Percentiles rank a stretch among this genome's conserved stretches.
phyloP scores from a whole-genome alignment of 345 rosid genomes.

The Stellera chamaejasme region DNA sequence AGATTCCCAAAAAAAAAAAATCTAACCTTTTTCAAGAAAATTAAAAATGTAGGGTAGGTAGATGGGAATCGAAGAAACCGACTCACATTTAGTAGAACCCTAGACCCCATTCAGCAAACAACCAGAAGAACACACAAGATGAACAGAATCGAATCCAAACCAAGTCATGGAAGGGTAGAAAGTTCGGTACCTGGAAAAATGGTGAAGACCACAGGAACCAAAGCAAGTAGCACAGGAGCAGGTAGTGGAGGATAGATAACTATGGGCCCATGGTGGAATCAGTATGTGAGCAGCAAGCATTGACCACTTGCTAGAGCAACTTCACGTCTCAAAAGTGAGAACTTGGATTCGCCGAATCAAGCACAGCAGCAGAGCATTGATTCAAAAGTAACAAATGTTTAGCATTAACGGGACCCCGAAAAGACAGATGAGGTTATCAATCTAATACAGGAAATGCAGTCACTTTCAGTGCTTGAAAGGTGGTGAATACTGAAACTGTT shows the following conservation, averaged over 20 bases:
- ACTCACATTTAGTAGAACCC: conserved; percentile 8
- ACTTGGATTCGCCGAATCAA: too few relatives aligned
- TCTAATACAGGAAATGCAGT: conserved; percentile 4
- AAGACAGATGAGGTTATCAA: conserved; percentile 8
- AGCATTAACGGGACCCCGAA: conserved; percentile 30
- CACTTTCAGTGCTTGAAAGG: conserved; percentile 17
- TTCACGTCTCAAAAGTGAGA: not conserved
- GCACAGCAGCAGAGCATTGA: too few relatives aligned
- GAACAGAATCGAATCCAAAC: conserved; percentile 8
- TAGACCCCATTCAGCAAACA: conserved; percentile 12
- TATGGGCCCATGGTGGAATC: conserved; percentile 15
- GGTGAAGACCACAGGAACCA: conserved; percentile 14
- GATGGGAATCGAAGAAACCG: conserved; percentile 4
- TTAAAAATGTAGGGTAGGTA: conserved; percentile 4
- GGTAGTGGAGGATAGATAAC: conserved; percentile 21
- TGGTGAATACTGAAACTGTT: too few relatives aligned
- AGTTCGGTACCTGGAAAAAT: conserved; percentile 32
- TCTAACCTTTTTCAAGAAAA: not conserved
- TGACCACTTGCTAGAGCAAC: conserved; percentile 11
- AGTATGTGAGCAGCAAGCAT: conserved; percentile 30
- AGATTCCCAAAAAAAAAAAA: not conserved
- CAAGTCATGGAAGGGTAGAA: conserved; percentile 4
- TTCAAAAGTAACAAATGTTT: conserved; percentile 13
- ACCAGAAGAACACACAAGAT: conserved; percentile 7
- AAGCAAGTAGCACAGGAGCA: conserved; percentile 2